phyloP scores from a whole-genome alignment of 2,329 filamentous ascomycete species.

The Periconia digitata region DNA sequence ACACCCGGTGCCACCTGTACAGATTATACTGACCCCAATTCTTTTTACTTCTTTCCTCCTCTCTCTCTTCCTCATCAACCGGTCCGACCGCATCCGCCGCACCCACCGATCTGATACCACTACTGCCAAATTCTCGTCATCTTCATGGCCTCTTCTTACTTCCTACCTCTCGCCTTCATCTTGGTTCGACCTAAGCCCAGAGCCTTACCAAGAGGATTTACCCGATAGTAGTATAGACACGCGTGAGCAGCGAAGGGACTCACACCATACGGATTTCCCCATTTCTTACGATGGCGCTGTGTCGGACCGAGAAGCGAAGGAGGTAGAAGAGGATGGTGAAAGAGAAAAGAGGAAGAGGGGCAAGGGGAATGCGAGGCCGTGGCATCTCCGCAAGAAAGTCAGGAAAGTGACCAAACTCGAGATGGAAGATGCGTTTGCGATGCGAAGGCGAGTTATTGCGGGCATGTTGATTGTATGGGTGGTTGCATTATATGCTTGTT shows the following conservation, averaged over 20 bases:
- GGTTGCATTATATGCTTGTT: slow-evolving; percentile 15
- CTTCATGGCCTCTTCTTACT: slow-evolving; percentile 12
- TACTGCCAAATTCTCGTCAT: slow-evolving; percentile 23
- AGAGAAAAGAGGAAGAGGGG: slow-evolving; percentile 18
- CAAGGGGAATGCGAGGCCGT: slow-evolving; percentile 18
- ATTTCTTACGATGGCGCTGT: no score
- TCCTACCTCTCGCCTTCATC: slow-evolving; percentile 25
- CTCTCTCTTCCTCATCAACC: slow-evolving; percentile 65
- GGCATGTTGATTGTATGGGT: slow-evolving; percentile 45
- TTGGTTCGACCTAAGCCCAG: slow-evolving; percentile 38
- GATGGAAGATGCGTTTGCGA: slow-evolving; percentile 63
- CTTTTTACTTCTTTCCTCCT: slow-evolving; percentile 66
- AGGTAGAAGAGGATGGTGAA: no score
- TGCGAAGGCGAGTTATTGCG: slow-evolving; percentile 58
- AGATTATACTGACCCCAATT: slow-evolving; percentile 62
- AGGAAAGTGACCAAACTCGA: slow-evolving; percentile 64
- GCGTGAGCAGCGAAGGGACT: background rate
- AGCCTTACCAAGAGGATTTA: slow-evolving; percentile 46
- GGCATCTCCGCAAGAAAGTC: slow-evolving; percentile 47
- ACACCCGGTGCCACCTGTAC: background rate
- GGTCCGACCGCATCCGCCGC: slow-evolving; percentile 25
- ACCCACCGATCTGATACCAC: background rate
- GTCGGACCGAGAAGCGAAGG: no score
- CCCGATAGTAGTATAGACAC: no score
- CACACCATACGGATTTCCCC: background rate